Evolutionary conservation across 2,329 filamentous ascomycete genomes (phyloP), one percentile per base, ranked within the genome.

Genomic region (Talaromyces amestolkiae): DNA sequence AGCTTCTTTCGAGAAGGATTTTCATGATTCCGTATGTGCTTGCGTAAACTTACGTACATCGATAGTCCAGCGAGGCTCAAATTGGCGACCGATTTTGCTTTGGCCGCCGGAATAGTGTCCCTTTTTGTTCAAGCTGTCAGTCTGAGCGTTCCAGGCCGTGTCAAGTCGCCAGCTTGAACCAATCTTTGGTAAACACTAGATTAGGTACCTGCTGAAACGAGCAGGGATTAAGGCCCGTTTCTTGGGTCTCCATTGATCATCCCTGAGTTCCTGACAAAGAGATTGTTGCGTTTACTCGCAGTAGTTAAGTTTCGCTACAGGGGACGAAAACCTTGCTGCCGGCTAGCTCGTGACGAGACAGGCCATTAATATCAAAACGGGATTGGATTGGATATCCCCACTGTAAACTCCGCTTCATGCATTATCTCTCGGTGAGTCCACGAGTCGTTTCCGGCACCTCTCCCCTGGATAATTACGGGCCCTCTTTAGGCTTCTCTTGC

Each of bases 81-180:
- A 22, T 37, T 37, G n/a, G 11, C 15, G 19, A 56, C 31, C 11
- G 27, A 19, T n/a, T 3, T 19, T 37, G 53, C 53, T 56, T 37
- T 37, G 53, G 53, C 53, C 53, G 37, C 53, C 53, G 53, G 53
- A 15, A 56, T 4, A 39, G 24, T 56, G 19, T 56, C 53, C 53
- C n/a, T 39, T 56, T 56, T 56, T n/a, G 53, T 17, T 37, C 53
- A 15, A 15, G 53, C n/a, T 56, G n/a, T 22, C 53, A 56, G 53
- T 56, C 53, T 39, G 53, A 56, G 33, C 53, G 53, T 53, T 33
- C 15, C 24, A 53, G 49, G 49, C 31, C 33, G 4, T 39, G 33
- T 37, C 31, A 56, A 37, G 31, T n/a, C 77, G 37, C 3, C n/a
- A 56, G n/a, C 31, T 7, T 8, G 51, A 37, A 22, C 31, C 51